Base-by-base conservation (phyloP, 805 yeast species). In the Lachancea waltii region DNA sequence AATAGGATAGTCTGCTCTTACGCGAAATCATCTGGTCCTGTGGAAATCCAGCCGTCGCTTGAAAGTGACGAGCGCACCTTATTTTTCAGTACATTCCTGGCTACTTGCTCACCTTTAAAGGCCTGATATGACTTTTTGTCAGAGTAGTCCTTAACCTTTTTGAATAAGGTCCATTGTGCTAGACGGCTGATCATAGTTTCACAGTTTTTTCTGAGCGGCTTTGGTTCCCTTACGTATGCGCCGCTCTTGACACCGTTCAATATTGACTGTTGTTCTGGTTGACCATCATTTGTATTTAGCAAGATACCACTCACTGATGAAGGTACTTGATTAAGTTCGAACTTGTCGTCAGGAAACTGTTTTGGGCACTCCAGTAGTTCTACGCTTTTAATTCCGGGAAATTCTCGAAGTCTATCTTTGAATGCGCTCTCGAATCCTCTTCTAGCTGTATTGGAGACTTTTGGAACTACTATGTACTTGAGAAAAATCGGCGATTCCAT, bases 211-310 rank as follows among this genome's bases (percentile, higher is more conserved):
- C 68, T 57, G 0, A 79, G 64, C 0, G 69, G 67, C 33, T 59
- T 62, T 26, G 60, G 68, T 2, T 44, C 39, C 46, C 74, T 77
- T 1, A 67, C 43, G 38, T 55, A 67, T 15, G 69, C 67, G 0
- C 90, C 89, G 44, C 76, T 76, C 43, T 69, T 75, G 4, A 79
- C 73, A 0, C 85, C 86, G 46, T 73, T 72, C 29, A 73, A 67
- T 9, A 80, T 56, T 1, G 60, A 54, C 41, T 68, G 66, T 26
- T 53, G 56, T 8, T 38, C 24, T 9, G 27, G 14, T 4, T 31
- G 26, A 6, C 32, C 28, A 7, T 29, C 24, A 7, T 28, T 11
- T 17, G 41, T 46, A 15, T 36, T 18, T 13, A 36, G 26, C 14
- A 32, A 47, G 1, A 52, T 36, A 16, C 46, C 38, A 16, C 54